Evolutionary conservation across 805 yeast species (phyloP), one percentile per base, ranked within the genome.

Genomic region (Spathaspora boniae): DNA sequence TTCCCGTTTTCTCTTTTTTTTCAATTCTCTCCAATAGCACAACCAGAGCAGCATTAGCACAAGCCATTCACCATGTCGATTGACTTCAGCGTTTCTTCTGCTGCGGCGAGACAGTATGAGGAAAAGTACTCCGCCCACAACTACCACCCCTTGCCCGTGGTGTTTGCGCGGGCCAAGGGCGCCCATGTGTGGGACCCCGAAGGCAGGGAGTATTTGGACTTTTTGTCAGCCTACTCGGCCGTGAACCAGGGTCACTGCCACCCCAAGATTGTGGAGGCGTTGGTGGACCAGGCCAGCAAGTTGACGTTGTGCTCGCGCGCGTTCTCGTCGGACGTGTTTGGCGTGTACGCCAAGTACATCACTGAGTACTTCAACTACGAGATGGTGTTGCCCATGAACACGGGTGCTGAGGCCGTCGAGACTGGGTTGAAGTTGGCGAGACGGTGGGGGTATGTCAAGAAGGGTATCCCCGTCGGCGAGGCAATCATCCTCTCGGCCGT

Each of bases 341-440:
- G 96, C 29, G 72, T 73, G 22, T 91, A 78, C 56, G 93, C 96
- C 47, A 86, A 88, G 60, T 91, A 76, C 54, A 71, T 87, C 42
- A 87, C 96, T 36, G 93, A 88, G 57, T 89, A 68, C 57, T 91
- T 91, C 68, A 75, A 80, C 56, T 91, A 86, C 64, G 98, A 91
- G 53, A 81, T 79, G 83, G 91, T 91, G 8, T 70, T 91, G 57
- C 98, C 98, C 47, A 91, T 89, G 97, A 91, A 91, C 70, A 91
- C 98, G 9, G 98, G 98, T 58, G 97, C 97, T 26, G 98, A 91
- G 68, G 98, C 98, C 7, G 98, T 91, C 27, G 98, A 91, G 68
- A 86, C 96, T 26, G 96, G 85, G 19, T 70, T 91, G 57, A 91
- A 91, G 63, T 70, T 91, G 41, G 97, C 97, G 34, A 82, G 98